Conservation (phyloP, 805 yeast genomes). For the Yarrowia divulgata region DNA sequence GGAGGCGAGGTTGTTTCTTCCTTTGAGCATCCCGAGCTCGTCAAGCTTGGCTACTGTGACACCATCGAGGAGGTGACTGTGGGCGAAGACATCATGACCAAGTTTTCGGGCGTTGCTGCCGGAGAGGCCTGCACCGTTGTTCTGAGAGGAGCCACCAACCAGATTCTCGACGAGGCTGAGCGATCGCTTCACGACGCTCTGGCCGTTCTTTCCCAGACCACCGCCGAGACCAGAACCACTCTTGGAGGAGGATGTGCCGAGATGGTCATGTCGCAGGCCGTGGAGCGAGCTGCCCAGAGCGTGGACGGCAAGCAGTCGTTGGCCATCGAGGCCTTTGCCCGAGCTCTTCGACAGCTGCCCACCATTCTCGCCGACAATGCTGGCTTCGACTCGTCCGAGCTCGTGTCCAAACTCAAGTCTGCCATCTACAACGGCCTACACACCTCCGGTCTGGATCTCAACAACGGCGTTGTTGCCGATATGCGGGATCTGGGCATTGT, state of each 20-base stretch:
- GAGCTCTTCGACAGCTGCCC: constrained; percentile 93
- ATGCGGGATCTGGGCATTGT: constrained; percentile 94
- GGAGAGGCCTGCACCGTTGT: constrained; percentile 97
- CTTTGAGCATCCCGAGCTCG: constrained; percentile 88
- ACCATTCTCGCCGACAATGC: constrained; percentile 97
- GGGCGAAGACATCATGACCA: constrained; percentile 90
- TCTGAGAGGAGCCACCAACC: constrained; percentile 96
- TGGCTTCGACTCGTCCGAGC: constrained; percentile 91
- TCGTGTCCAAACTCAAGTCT: constrained; percentile 88
- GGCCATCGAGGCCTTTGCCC: constrained; percentile 93
- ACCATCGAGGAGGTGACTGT: constrained; percentile 87
- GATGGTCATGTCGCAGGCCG: constrained; percentile 97
- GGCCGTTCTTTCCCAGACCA: constrained; percentile 93
- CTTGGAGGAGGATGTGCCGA: constrained; percentile 96
- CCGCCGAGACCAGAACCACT: constrained; percentile 88
- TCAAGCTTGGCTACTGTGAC: constrained; percentile 87
- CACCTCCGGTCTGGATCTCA: constrained; percentile 89
- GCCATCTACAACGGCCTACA: constrained; percentile 90
- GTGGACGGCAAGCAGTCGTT: constrained; percentile 91
- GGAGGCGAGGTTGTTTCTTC: constrained; percentile 99
- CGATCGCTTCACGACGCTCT: constrained; percentile 96
- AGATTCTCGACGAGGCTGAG: constrained; percentile 94
- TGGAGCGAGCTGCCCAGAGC: constrained; percentile 88
- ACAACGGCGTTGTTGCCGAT: constrained; percentile 84
- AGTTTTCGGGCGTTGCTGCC: constrained; percentile 93